Evolutionary conservation across 2,329 filamentous ascomycete species (phyloP).

Genomic region (Aspergillus candidus): DNA sequence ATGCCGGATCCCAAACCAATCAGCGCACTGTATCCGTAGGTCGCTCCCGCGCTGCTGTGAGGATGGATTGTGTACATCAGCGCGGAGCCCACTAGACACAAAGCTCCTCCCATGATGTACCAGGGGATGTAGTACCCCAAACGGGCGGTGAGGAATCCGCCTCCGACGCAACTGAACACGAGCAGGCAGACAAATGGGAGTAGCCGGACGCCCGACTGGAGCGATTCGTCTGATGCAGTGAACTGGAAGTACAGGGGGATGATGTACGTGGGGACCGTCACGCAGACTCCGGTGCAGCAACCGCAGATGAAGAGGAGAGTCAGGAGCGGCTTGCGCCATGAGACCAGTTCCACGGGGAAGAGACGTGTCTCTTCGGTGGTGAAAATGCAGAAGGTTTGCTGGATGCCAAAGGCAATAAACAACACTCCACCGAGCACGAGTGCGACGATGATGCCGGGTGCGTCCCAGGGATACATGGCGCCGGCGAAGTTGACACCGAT

Average conservation of each 20-base stretch:
- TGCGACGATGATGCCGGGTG: slow-evolving; percentile 16
- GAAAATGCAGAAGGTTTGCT: slow-evolving; percentile 41
- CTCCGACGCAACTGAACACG: slow-evolving; percentile 7
- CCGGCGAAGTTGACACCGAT: slow-evolving; percentile 51
- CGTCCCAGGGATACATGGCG: slow-evolving; percentile 44
- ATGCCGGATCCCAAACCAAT: slow-evolving; percentile 15
- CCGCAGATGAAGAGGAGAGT: slow-evolving; percentile 37
- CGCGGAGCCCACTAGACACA: slow-evolving; percentile 9
- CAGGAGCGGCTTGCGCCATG: slow-evolving; percentile 31
- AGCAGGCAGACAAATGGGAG: slow-evolving; percentile 23
- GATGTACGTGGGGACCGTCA: slow-evolving; percentile 41
- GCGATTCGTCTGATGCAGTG: slow-evolving; percentile 34
- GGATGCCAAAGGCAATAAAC: slow-evolving; percentile 40
- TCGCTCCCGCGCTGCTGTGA: background rate
- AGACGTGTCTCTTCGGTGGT: slow-evolving; percentile 42
- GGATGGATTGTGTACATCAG: slow-evolving; percentile 13
- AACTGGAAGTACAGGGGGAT: slow-evolving; percentile 53
- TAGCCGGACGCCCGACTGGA: slow-evolving; percentile 24
- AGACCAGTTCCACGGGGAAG: slow-evolving; percentile 47
- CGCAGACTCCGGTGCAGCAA: slow-evolving; percentile 30
- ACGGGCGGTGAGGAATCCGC: slow-evolving; percentile 7
- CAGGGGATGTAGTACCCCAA: slow-evolving; percentile 16
- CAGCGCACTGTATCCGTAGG: slow-evolving; percentile 15
- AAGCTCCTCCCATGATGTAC: slow-evolving; percentile 12
- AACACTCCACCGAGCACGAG: slow-evolving; percentile 37